Evolutionary conservation across 768 basidiomycete genomes (phyloP).

Genomic region (Hydnomerulius pinastri): DNA sequence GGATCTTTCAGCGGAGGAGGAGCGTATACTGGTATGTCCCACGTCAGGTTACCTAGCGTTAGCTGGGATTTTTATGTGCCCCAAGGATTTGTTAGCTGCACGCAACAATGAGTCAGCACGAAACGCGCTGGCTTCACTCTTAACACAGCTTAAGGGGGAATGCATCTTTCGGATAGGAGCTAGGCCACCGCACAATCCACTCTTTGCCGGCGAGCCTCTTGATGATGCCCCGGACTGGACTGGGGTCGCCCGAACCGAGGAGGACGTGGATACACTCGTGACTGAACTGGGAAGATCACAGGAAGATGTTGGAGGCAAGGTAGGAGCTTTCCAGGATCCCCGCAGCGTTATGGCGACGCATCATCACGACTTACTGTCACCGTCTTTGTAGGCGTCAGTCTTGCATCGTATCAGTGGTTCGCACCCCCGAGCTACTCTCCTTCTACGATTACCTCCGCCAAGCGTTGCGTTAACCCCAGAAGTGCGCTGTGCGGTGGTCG

Average conservation of each 20-base stretch:
- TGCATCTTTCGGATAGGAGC: conserved; percentile 73
- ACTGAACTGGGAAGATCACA: conserved; percentile 48
- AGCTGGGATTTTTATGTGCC: too few relatives aligned
- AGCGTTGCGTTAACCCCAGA: conserved; percentile 82
- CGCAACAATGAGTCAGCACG: conserved; percentile 56
- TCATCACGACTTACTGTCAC: background rate
- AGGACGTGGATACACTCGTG: conserved; percentile 52
- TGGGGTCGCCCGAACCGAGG: conserved; percentile 50
- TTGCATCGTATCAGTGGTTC: conserved; percentile 49
- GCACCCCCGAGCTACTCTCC: conserved; percentile 57
- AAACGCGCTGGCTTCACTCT: conserved; percentile 61
- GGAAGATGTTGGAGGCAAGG: conserved; percentile 83
- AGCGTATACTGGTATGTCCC: conserved; percentile 10
- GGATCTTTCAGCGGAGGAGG: conserved; percentile 3
- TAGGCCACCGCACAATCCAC: conserved; percentile 55
- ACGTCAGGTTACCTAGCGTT: too few relatives aligned
- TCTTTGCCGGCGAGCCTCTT: conserved; percentile 56
- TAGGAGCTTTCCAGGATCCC: conserved; percentile 36
- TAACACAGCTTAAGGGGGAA: conserved; percentile 73
- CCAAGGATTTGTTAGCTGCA: conserved; percentile 11
- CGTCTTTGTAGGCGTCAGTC: conserved; percentile 48
- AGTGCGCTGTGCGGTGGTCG: conserved; percentile 93
- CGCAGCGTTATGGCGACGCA: background rate
- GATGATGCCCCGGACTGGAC: conserved; percentile 53
- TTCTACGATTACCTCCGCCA: conserved; percentile 75